phyloP scores from a whole-genome alignment of 129 eudicot species.

The Apium graveolens region DNA sequence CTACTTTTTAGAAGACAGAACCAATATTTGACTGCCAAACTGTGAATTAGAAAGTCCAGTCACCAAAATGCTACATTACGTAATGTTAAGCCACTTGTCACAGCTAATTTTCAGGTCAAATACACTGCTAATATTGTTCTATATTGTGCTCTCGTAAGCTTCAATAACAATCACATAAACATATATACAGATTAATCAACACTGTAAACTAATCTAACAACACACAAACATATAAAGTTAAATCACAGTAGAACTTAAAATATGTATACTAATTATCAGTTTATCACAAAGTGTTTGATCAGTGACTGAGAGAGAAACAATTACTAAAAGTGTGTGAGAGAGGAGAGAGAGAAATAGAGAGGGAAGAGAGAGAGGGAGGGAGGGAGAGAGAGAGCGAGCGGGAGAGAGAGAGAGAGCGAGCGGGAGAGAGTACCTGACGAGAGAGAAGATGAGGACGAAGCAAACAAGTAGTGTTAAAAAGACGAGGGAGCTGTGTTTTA shows the following conservation, averaged over 20 bases:
- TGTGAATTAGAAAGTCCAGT: not conserved
- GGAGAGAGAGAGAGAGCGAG: not conserved
- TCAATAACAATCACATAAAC: not conserved
- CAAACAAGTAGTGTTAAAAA: not conserved
- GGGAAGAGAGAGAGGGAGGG: not conserved
- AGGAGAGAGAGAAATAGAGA: not conserved
- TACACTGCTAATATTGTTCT: not conserved
- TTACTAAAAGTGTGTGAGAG: not conserved
- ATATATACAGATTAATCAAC: not conserved
- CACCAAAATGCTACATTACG: not conserved
- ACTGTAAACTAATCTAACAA: not conserved
- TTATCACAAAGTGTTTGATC: not conserved
- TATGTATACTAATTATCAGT: not conserved
- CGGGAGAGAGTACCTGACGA: not conserved
- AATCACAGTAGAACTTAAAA: not conserved
- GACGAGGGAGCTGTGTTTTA: not conserved
- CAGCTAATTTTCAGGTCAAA: not conserved
- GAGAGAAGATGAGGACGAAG: not conserved
- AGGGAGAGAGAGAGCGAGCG: not conserved
- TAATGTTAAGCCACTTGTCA: not conserved
- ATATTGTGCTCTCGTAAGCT: not conserved
- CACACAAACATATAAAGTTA: not conserved
- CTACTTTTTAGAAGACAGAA: not conserved
- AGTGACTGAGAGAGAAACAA: not conserved
- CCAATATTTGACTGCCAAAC: not conserved